Base-by-base conservation (phyloP, 2,329 filamentous ascomycete genomes). In the Aspergillus versicolor region DNA sequence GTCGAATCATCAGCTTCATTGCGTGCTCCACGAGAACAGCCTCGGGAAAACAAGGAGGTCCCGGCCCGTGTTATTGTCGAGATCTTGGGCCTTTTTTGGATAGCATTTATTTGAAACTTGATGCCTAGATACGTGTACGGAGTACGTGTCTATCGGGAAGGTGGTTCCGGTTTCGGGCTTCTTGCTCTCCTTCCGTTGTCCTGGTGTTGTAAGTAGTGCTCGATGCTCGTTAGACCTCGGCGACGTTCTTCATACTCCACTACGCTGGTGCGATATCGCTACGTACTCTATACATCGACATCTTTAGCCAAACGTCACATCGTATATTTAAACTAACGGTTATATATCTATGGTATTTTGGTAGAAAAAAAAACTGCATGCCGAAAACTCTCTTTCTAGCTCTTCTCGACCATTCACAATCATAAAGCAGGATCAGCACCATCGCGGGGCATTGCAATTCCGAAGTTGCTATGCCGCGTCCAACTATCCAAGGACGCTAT, bases 1-100 rank as follows among this genome's bases (percentile, higher is more conserved):
- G 45, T 50, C 51, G 44, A 57, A 44, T 52, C 42, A 57, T 30
- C 11, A 52, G 32, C 22, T 30, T 5, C 38, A 42, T 41, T 24
- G 27, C 32, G 48, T 55, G 48, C 45, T 53, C 43, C 60, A 68
- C 66, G 66, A 68, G 61, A 69, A 69, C 59, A 58, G 42, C 61
- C 56, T 70, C 69, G 69, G 69, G 67, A 61, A 58, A 68, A 58
- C 42, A 59, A 71, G 69, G 69, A 61, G 57, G 45, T 6, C 17
- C 27, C 38, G 24, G 52, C 45, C 58, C 60, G 62, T 58, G 38
- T 52, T 47, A 50, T 57, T 59, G 52, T 58, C 48, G 45, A 53
- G 30, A 47, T 24, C 27, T 30, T 30, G 27, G 27, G 27, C 27
- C 4, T 30, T 30, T 30, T 11, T 11, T 11, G 27, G 27, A 30